Evolutionary conservation across 805 yeast genomes (phyloP), one percentile per base, ranked within the genome.

Genomic region (Sugiyamaella americana): DNA sequence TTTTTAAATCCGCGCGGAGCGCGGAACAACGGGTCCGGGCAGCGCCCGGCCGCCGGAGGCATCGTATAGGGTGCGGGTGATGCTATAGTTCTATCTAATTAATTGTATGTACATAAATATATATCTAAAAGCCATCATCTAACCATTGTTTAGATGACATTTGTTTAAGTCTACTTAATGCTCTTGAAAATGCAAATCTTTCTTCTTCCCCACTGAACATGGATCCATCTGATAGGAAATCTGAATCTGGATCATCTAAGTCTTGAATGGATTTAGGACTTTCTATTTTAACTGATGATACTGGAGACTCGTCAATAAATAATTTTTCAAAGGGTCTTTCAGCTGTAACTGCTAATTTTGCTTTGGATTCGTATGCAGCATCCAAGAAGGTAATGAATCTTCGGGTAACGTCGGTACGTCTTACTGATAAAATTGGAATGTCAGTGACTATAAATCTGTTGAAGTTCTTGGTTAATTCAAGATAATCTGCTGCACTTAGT

Each of bases 151-250:
- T 82, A 3, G 95, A 84, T 54, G 95, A 82, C 97, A 91, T 91
- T 56, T 91, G 98, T 37, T 89, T 76, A 54, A 93, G 72, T 62
- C 98, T 79, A 57, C 93, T 82, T 49, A 91, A 71, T 0, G 98
- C 97, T 61, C 98, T 76, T 0, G 96, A 96, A 71, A 91, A 91
- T 18, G 98, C 98, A 69, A 91, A 93, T 63, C 83, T 78, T 67
- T 91, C 98, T 65, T 91, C 98, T 65, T 88, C 98, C 36, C 93
- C 75, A 4, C 85, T 86, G 68, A 93, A 91, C 51, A 63, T 45
- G 18, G 54, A 48, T 21, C 58, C 49, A 11, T 47, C 45, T 22
- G 54, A 44, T 17, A 62, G 40, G 16, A 84, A 70, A 51, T 79
- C 79, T 50, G 79, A 75, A 54, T 82, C 84, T 52, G 86, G 82